Evolutionary conservation across 208 protist genomes (phyloP).

Genomic region (Trypanosoma congolense): DNA sequence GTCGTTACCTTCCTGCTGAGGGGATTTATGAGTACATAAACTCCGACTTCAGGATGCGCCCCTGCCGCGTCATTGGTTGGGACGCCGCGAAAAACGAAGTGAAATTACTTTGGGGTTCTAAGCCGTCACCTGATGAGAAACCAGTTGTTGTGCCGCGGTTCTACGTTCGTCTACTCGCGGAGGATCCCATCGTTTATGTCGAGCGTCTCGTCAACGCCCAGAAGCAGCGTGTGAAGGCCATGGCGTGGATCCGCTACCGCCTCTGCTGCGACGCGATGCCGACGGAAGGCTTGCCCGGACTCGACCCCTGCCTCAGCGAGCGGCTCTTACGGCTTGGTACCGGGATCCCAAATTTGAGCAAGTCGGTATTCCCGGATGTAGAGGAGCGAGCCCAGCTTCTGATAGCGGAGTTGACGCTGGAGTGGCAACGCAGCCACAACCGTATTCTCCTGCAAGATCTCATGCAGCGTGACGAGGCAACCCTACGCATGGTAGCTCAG

Average conservation of each 20-base stretch:
- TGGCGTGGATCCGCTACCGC: constrained; percentile 87
- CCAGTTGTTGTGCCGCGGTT: constrained; percentile 64
- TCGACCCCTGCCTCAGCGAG: constrained; percentile 53
- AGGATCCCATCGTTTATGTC: constrained; percentile 88
- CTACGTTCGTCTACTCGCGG: constrained; percentile 81
- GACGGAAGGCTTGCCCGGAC: constrained; percentile 56
- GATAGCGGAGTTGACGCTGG: constrained; percentile 78
- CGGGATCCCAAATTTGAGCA: constrained; percentile 78
- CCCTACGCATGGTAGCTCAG: constrained; percentile 74
- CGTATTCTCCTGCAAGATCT: constrained; percentile 86
- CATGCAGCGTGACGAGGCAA: constrained; percentile 68
- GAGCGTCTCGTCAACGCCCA: constrained; percentile 80
- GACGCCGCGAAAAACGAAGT: constrained; percentile 64
- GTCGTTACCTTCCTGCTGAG: constrained; percentile 81
- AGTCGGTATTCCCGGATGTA: constrained; percentile 67
- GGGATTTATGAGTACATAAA: constrained; percentile 47
- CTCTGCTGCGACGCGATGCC: constrained; percentile 92
- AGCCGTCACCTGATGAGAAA: constrained; percentile 6
- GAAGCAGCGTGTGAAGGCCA: constrained; percentile 79
- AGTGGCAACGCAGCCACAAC: constrained; percentile 90
- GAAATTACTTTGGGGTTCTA: constrained; percentile 61
- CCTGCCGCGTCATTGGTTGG: constrained; percentile 86
- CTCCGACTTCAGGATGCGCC: constrained; percentile 44
- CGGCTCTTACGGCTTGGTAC: constrained; percentile 77
- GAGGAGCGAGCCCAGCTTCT: constrained; percentile 64